These are phyloP conservation scores for Yarrowia galli DNA, from an alignment of 1,139 yeast genomes.

Conservation along the genomic window DNA sequence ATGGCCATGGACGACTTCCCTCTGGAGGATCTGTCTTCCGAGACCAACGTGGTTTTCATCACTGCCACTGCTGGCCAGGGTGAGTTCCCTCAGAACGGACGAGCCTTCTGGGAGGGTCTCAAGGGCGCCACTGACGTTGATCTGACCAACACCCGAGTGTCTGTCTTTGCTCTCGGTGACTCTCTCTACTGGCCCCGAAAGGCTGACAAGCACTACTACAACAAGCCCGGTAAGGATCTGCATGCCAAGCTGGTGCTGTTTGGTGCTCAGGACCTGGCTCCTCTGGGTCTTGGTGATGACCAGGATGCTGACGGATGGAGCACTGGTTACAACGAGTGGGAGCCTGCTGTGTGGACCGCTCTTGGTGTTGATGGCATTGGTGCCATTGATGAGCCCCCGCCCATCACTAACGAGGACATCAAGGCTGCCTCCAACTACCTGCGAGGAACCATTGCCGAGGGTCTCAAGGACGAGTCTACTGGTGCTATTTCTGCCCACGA, in stretches of 20 bases:
- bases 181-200: conserved; percentile 97
- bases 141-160: conserved; percentile 68
- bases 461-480: conserved; percentile 78
- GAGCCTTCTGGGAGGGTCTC: conserved; percentile 84
- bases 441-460: conserved; percentile 94
- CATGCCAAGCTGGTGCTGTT: conserved; percentile 67
- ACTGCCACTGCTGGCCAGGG: conserved; percentile 98
- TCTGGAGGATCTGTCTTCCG: conserved; percentile 79
- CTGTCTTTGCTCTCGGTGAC: conserved; percentile 93
- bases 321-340: conserved; percentile 91
- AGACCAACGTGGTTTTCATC: conserved; percentile 80
- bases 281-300: conserved; percentile 91
- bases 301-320: conserved; percentile 96
- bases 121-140: conserved; percentile 76
- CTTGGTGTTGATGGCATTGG: conserved; percentile 84
- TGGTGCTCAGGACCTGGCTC: conserved; percentile 76
- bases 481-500: conserved; percentile 94
- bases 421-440: conserved; percentile 83
- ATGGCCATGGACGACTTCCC: conserved; percentile 86
- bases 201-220: conserved; percentile 91
- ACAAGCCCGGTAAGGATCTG: conserved; percentile 87
- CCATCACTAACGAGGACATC: conserved; percentile 95
- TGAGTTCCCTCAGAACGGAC: conserved; percentile 96
- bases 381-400: conserved; percentile 94
- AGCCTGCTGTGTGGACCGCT: conserved; percentile 82